Conservation (phyloP, 2,329 filamentous ascomycete species). For the Aureobasidium namibiae region DNA sequence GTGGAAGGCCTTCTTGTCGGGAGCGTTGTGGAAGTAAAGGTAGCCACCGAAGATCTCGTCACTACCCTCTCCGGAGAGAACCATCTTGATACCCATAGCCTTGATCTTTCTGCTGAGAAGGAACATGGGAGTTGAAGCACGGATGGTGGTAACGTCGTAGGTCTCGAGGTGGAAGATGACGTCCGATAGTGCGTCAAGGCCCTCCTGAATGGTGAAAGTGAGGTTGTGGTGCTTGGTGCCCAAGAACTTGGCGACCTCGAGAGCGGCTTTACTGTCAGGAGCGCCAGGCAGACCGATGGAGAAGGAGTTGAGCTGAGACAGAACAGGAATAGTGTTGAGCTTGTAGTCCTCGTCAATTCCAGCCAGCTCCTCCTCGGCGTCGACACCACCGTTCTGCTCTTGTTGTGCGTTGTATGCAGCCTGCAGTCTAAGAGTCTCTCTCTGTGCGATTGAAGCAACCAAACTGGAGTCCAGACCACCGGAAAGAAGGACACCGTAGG, state of each 20-base stretch:
- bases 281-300: conserved; percentile 92
- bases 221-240: conserved; percentile 97
- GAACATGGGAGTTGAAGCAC: conserved; percentile 98
- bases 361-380: conserved; percentile 65
- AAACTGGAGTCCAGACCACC: conserved; percentile 93
- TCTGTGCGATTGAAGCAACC: conserved; percentile 89
- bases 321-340: conserved; percentile 78
- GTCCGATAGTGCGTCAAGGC: conserved; percentile 90
- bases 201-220: conserved; percentile 96
- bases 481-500: conserved; percentile 90
- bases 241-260: conserved; percentile 91
- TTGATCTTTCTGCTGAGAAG: conserved; percentile 97
- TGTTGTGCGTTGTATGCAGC: conserved; percentile 30
- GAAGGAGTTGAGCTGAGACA: conserved; percentile 96
- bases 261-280: conserved; percentile 83
- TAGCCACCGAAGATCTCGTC: conserved; percentile 99
- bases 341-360: conserved; percentile 92
- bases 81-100: conserved; percentile 99
- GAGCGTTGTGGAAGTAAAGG: conserved; percentile 95
- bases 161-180: conserved; percentile 98
- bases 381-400: conserved; percentile 41
- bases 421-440: conserved; percentile 75
- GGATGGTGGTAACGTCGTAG: conserved; percentile 97
- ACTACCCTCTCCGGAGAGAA: conserved; percentile 89
- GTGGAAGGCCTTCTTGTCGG: conserved; percentile 87